Conservation (phyloP, 2,329 filamentous ascomycete species). For the Xylaria multiplex region DNA sequence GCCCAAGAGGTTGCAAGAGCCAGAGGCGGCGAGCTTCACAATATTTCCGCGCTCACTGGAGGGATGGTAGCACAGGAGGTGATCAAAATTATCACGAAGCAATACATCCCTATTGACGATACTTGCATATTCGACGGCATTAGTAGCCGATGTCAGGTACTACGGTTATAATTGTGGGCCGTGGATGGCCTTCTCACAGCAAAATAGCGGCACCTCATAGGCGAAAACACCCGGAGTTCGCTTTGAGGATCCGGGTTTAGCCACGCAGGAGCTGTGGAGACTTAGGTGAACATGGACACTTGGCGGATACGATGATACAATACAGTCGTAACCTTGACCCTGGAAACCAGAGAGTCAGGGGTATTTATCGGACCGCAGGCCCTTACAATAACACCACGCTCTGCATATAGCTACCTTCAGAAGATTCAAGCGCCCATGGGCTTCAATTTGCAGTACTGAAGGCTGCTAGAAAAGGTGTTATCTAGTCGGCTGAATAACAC, state of each 20-base stretch:
- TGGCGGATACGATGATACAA: constrained; percentile 46
- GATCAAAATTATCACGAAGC: constrained; percentile 85
- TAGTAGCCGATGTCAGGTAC: constrained; percentile 67
- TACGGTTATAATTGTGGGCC: constrained; percentile 58
- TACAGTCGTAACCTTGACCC: constrained; percentile 44
- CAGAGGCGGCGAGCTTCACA: constrained; percentile 88
- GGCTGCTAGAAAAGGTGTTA: constrained; percentile 33
- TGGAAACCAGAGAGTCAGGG: constrained; percentile 40
- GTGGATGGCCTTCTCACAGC: constrained; percentile 35
- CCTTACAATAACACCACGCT: constrained; percentile 48
- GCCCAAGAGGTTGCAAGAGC: constrained; percentile 78
- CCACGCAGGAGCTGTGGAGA: constrained; percentile 47
- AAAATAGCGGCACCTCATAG: constrained; percentile 41
- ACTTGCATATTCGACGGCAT: constrained; percentile 78
- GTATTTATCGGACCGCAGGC: constrained; percentile 51
- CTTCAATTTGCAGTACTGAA: constrained; percentile 34
- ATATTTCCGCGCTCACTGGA: constrained; percentile 85
- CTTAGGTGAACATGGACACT: constrained; percentile 43
- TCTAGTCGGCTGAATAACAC: constrained; percentile 43
- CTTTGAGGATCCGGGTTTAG: constrained; percentile 48
- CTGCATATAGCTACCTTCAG: constrained; percentile 37
- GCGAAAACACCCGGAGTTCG: constrained; percentile 45
- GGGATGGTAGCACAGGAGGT: constrained; percentile 97
- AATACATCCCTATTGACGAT: constrained; percentile 77
- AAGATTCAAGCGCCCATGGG: constrained; percentile 34